These are phyloP conservation scores for Gossypium gossypioides DNA, from an alignment of 441 rosid genomes.

Conservation along the genomic window DNA sequence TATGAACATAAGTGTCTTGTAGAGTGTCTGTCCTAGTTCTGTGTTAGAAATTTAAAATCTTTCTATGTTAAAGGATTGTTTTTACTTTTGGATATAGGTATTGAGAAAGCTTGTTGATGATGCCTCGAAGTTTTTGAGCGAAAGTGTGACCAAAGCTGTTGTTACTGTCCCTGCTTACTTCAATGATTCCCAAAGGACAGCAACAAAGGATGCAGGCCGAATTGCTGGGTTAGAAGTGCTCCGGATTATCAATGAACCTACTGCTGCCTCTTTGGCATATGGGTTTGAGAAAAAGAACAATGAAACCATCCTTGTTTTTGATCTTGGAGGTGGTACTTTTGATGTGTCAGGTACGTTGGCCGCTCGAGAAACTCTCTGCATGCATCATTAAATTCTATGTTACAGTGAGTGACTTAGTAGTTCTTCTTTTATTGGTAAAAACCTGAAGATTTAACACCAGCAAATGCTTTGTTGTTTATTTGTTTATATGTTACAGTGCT, in stretches of 20 bases:
- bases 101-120: conserved; percentile 95
- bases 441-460: background rate
- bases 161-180: conserved; percentile 95
- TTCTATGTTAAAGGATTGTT: background rate
- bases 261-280: conserved; percentile 93
- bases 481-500: conserved; percentile 39
- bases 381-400: background rate
- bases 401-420: background rate
- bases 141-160: conserved; percentile 84
- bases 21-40: background rate
- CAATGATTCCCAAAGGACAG: conserved; percentile 92
- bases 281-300: conserved; percentile 88
- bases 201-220: conserved; percentile 94
- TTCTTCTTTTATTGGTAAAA: background rate
- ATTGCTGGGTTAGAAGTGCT: conserved; percentile 93
- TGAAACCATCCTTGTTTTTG: conserved; percentile 84
- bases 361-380: background rate
- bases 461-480: background rate
- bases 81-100: conserved; percentile 31
- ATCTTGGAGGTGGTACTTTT: conserved; percentile 74
- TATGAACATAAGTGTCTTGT: too few species aligned
- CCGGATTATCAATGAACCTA: conserved; percentile 87
- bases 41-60: background rate
- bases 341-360: conserved; percentile 61
- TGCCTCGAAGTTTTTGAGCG: conserved; percentile 89